A percentile compares a stretch with the other conserved stretches of the same genome.
Evolutionary conservation across 805 yeast species (phyloP).

Genomic region (Kluyveromyces aestuarii): DNA sequence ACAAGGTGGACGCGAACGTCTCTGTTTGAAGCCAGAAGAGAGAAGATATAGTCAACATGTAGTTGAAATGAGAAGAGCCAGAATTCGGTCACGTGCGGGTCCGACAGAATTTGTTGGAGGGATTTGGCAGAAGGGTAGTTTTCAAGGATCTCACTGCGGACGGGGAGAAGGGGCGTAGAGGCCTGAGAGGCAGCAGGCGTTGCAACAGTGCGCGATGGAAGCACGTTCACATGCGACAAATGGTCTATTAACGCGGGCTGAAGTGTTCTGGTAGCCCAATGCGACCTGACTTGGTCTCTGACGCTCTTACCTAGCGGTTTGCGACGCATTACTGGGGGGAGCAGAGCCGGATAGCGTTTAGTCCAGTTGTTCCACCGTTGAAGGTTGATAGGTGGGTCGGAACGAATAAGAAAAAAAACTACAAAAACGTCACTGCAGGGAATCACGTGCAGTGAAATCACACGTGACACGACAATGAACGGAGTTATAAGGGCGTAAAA

Average conservation of each 20-base stretch:
- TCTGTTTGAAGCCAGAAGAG: constrained; percentile 16
- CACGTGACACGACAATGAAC: background rate
- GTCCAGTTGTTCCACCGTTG: too few relatives aligned
- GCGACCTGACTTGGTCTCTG: background rate
- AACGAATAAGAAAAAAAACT: too few relatives aligned
- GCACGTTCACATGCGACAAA: too few relatives aligned
- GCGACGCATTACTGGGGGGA: background rate
- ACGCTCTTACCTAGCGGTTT: background rate
- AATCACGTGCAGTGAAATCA: background rate
- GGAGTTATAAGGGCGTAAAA: background rate
- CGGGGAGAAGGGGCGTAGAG: background rate
- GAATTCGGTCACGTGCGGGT: constrained; percentile 27
- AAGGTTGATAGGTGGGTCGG: too few relatives aligned
- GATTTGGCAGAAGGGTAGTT: background rate
- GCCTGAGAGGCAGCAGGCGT: background rate
- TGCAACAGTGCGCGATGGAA: too few relatives aligned
- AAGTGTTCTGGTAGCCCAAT: background rate
- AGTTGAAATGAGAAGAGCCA: constrained; percentile 43
- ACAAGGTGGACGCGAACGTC: constrained; percentile 17
- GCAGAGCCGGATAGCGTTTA: too few relatives aligned
- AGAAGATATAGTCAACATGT: constrained; percentile 33
- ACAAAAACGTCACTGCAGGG: too few relatives aligned
- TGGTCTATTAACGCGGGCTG: too few relatives aligned
- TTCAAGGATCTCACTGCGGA: background rate
- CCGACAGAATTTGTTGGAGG: constrained; percentile 23